Base-by-base conservation (phyloP, 2,329 filamentous ascomycete species). In the Exophiala mesophila region DNA sequence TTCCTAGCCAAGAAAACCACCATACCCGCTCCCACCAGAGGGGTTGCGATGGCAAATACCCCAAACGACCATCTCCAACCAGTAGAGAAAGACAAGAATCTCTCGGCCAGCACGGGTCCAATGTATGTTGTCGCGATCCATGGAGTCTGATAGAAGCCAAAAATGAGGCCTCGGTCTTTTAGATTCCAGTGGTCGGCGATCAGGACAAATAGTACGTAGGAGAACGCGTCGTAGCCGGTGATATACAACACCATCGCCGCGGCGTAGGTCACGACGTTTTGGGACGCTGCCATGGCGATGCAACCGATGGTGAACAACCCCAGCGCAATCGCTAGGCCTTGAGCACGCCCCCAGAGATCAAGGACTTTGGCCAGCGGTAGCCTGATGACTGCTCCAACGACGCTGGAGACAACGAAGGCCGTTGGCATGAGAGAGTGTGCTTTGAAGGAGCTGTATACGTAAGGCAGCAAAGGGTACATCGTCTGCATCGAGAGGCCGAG, bases 11-110 rank as follows among this genome's bases (percentile, higher is more conserved):
- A 59, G 53, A 80, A 71, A 16, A 82, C 57, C 9, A 59, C 54
- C 32, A 54, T 69, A 3, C 82, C 64, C 0, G 80, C 80, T 34
- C 70, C 56, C 1, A 78, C 77, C 0, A 73, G 69, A 42, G 82
- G n/a, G n/a, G n/a, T n/a, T n/a, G n/a, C 64, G 49, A 84, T 77
- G 35, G 71, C 66, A 54, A 80, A 82, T 24, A 67, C 63, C 21
- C 76, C 79, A 54, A 76, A 82, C 1, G 66, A 76, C 79, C 79
- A 83, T 26, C 75, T 68, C n/a, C n/a, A n/a, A n/a, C n/a, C n/a
- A n/a, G n/a, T n/a, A n/a, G n/a, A n/a, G n/a, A n/a, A n/a, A n/a
- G n/a, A n/a, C n/a, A n/a, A n/a, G n/a, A n/a, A n/a, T n/a, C n/a
- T n/a, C n/a, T n/a, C n/a, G n/a, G n/a, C n/a, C n/a, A n/a, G n/a